Percentiles rank a stretch among this genome's conserved stretches.
Evolutionary conservation across 2,329 filamentous ascomycete species (phyloP).

Genomic region (Acrodontium crateriforme): DNA sequence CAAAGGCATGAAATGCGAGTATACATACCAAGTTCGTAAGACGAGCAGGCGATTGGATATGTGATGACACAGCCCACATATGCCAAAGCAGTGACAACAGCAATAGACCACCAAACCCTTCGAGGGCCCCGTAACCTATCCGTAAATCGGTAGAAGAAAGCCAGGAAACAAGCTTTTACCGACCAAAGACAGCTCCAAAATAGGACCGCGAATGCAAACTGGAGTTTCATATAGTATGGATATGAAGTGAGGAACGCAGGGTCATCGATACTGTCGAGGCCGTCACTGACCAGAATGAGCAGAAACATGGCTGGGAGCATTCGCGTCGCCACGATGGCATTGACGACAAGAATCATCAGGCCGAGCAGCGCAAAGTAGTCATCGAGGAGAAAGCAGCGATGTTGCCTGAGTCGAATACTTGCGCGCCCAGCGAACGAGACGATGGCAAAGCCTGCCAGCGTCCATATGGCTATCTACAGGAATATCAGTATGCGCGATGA

Average conservation of each 20-base stretch:
- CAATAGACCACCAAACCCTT: constrained; percentile 10
- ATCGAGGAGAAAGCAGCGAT: constrained; percentile 4
- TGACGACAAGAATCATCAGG: constrained; percentile 1
- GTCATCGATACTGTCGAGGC: constrained; percentile 2
- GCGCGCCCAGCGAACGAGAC: constrained; percentile 5
- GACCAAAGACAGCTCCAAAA: constrained; percentile 15
- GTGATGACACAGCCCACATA: constrained; percentile 8
- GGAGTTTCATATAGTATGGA: constrained; percentile 8
- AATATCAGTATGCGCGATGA: neutral
- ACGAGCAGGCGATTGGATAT: constrained; percentile 9
- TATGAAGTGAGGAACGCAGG: constrained; percentile 1
- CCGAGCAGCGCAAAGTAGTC: constrained; percentile 5
- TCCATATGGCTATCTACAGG: constrained; percentile 1
- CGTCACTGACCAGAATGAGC: too few relatives aligned
- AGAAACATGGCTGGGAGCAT: constrained; percentile 7
- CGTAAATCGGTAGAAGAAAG: constrained; percentile 9
- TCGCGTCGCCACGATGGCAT: constrained; percentile 3
- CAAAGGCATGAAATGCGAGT: too few relatives aligned
- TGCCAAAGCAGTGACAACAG: constrained; percentile 5
- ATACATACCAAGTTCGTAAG: constrained; percentile 5
- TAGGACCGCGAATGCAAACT: constrained; percentile 11
- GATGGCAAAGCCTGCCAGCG: constrained; percentile 1
- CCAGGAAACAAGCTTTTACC: constrained; percentile 12
- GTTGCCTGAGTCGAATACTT: constrained; percentile 2
- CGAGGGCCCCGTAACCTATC: constrained; percentile 5